phyloP scores from a whole-genome alignment of 1,139 yeast species.

The Taiozyma sp. region DNA sequence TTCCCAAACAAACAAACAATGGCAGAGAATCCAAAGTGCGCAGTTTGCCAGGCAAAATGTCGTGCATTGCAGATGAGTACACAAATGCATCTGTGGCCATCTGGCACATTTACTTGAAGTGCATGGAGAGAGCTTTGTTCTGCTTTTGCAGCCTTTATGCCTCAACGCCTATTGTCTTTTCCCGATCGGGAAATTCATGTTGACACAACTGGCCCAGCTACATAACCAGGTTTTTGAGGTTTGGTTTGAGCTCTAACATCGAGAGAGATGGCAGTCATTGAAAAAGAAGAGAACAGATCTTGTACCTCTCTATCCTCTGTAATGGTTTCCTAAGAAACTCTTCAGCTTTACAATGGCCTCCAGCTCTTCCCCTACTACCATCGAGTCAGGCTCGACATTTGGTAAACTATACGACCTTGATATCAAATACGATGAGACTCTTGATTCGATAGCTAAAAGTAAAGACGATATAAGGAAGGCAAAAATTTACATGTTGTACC shows the following conservation, averaged over 20 bases:
- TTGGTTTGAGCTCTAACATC: background rate
- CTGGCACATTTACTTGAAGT: background rate
- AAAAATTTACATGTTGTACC: slow-evolving; percentile 18
- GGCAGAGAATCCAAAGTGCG: too few species aligned
- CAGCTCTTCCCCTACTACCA: slow-evolving; percentile 1
- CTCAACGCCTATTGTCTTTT: background rate
- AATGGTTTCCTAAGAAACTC: background rate
- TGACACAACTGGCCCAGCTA: background rate
- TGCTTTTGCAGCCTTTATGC: background rate
- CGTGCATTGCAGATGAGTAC: too few species aligned
- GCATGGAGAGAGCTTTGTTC: background rate
- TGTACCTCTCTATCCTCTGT: background rate
- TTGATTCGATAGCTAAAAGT: background rate
- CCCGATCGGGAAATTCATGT: background rate
- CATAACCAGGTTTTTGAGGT: background rate
- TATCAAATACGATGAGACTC: slow-evolving; percentile 5
- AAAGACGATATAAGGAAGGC: slow-evolving; percentile 10
- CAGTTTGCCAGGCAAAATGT: too few species aligned
- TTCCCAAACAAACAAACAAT: too few species aligned
- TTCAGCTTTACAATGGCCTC: background rate
- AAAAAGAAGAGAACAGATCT: background rate
- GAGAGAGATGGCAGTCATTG: background rate
- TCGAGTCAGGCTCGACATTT: slow-evolving; percentile 1
- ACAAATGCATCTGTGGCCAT: background rate
- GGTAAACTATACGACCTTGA: slow-evolving; percentile 11